These are phyloP conservation scores for Euphorbia corollata DNA, from an alignment of 441 rosid species.

Conservation along the genomic window DNA sequence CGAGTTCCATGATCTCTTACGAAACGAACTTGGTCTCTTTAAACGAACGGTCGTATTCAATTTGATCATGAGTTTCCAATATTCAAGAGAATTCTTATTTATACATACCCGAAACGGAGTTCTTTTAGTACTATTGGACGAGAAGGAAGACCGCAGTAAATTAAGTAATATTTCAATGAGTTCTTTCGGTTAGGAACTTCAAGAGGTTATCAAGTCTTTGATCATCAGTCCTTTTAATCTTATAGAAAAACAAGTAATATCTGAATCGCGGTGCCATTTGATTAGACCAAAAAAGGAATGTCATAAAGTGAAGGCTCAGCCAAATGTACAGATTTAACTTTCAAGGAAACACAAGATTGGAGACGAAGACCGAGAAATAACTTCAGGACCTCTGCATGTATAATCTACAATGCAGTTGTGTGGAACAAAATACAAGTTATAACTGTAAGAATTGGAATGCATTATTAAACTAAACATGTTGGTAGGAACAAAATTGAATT, in stretches of 20 bases:
- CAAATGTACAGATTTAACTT: slow-evolving; percentile 8
- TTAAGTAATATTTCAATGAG: not conserved
- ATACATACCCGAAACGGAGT: not conserved
- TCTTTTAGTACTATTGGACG: not conserved
- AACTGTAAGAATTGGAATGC: slow-evolving; percentile 19
- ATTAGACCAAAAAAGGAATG: not conserved
- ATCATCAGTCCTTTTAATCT: not conserved
- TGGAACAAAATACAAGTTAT: slow-evolving; percentile 16
- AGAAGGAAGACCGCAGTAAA: not conserved
- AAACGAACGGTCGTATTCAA: not conserved
- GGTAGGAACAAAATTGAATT: slow-evolving; percentile 56
- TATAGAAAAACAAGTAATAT: not conserved
- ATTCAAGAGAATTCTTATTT: not conserved
- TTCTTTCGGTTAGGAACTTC: not conserved
- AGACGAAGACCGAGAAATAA: slow-evolving; percentile 5
- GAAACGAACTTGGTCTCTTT: too few relatives aligned
- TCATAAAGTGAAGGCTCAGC: not conserved
- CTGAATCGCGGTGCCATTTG: not conserved
- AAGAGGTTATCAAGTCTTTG: not conserved
- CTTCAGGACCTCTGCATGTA: slow-evolving; percentile 23
- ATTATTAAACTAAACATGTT: slow-evolving; percentile 28
- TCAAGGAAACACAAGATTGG: not conserved
- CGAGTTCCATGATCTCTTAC: not conserved
- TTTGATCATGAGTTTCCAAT: not conserved
- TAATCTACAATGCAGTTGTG: slow-evolving; percentile 25